Evolutionary conservation across 1,284 basidiomycete species (phyloP).

Genomic region (Trichosporon faecale): DNA sequence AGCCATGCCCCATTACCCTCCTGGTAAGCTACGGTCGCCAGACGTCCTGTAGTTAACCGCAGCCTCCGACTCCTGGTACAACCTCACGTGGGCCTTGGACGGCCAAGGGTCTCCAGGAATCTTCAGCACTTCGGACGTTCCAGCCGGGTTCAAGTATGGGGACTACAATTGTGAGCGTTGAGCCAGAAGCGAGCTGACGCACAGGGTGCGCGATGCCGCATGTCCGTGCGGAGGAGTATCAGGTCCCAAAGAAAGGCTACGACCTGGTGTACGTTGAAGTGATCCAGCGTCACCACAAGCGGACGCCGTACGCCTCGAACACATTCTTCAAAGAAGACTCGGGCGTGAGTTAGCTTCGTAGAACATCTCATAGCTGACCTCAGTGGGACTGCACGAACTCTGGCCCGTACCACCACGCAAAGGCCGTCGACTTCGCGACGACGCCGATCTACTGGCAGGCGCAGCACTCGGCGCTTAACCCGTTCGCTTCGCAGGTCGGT

Average conservation of each 20-base stretch:
- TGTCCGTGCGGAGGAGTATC: constrained; percentile 11
- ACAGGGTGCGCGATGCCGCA: constrained; percentile 14
- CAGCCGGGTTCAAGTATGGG: constrained; percentile 32
- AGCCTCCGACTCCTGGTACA: constrained; percentile 21
- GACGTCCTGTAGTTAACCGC: background rate
- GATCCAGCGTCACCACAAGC: constrained; percentile 47
- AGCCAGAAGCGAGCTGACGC: background rate
- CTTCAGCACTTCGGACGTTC: constrained; percentile 31
- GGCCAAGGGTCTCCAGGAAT: constrained; percentile 36
- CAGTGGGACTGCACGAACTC: constrained; percentile 37
- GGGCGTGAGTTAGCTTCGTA: too few species aligned
- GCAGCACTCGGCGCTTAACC: constrained; percentile 31
- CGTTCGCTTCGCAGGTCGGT: constrained; percentile 32
- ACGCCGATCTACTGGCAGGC: constrained; percentile 37
- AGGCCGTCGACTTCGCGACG: constrained; percentile 21
- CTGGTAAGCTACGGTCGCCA: background rate
- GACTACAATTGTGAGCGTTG: constrained; percentile 37
- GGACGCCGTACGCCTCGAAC: constrained; percentile 46
- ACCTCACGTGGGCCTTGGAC: constrained; percentile 30
- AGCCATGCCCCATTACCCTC: constrained; percentile 14
- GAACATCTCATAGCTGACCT: constrained; percentile 7
- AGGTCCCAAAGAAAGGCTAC: background rate
- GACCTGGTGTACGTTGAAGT: constrained; percentile 42
- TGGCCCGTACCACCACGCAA: constrained; percentile 36
- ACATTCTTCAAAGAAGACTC: constrained; percentile 43